Conservation (phyloP, 108 stramenopile species). For the Nannochloropsis salina region DNA sequence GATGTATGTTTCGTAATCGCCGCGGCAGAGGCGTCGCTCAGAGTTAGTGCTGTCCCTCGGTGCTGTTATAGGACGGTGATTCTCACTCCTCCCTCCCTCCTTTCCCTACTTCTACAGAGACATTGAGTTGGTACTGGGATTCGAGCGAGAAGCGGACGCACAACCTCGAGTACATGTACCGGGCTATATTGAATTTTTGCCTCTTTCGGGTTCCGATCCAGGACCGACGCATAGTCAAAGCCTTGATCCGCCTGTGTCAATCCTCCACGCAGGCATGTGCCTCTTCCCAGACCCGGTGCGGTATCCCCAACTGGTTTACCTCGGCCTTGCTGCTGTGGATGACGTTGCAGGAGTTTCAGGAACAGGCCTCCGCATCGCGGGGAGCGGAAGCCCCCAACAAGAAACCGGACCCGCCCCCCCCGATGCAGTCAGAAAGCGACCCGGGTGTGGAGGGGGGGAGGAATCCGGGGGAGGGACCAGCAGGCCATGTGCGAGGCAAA, state of each 20-base stretch:
- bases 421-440: too few relatives aligned
- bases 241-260: neutral
- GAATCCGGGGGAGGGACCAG: neutral
- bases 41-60: too few relatives aligned
- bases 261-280: neutral
- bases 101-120: neutral
- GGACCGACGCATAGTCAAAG: neutral
- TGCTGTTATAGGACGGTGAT: too few relatives aligned
- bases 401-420: too few relatives aligned
- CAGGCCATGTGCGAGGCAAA: neutral
- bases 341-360: neutral
- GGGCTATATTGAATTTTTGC: neutral
- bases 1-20: too few relatives aligned
- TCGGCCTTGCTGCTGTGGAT: neutral
- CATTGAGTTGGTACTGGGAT: conserved; percentile 4
- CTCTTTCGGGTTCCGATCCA: neutral
- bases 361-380: neutral
- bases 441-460: too few relatives aligned
- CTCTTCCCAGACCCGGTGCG: neutral
- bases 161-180: neutral
- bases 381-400: neutral
- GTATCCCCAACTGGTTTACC: neutral
- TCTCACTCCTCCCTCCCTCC: neutral
- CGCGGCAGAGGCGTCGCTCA: too few relatives aligned
- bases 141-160: neutral